Base-by-base conservation (phyloP, 192 early-diverging fungal species). In the Obelidium mucronatum region DNA sequence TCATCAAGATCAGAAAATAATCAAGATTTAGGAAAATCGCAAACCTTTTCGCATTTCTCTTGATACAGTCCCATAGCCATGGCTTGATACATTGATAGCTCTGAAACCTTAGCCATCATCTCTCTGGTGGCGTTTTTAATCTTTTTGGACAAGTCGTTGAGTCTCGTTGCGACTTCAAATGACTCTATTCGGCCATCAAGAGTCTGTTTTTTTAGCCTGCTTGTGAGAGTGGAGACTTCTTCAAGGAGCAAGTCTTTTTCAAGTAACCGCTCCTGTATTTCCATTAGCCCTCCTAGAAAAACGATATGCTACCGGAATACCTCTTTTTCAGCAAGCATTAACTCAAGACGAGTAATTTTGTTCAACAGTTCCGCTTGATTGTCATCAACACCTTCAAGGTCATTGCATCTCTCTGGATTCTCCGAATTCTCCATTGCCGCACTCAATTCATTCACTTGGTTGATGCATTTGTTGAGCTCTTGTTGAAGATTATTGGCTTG, bases 21-120 rank as follows among this genome's bases (percentile, higher is more conserved):
- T 65, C 33, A 65, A 8, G n/a, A 11, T 26, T 65, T 15, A 15
- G 44, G 44, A 0, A 48, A 15, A 48, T 33, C 13, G 26, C 8
- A 51, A 76, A 83, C 86, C 80, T 89, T 89, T 78, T 89, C 87
- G 62, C 55, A 70, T 33, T 83, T 84, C 68, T 89, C 87, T 52
- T 85, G 87, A 63, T 89, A 89, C n/a, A 89, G 76, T n/a, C 77
- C 81, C 80, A 90, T 82, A 3, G 89, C 83, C 71, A 83, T 63
- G 1, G 86, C 85, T 59, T 90, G 89, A 73, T 90, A 80, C 88
- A 90, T 90, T 2, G 89, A 88, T 35, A 90, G 76, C 75, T 90
- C 89, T 0, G 85, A 85, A 11, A 90, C 85, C 40, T 77, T 75
- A 8, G 86, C 87, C 87, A 89, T 90, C 79, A 87, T 84, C 28